A percentile compares a stretch with the other conserved stretches of the same genome.
phyloP scores from a whole-genome alignment of 2,329 filamentous ascomycete species.

The Phoma sp. region DNA sequence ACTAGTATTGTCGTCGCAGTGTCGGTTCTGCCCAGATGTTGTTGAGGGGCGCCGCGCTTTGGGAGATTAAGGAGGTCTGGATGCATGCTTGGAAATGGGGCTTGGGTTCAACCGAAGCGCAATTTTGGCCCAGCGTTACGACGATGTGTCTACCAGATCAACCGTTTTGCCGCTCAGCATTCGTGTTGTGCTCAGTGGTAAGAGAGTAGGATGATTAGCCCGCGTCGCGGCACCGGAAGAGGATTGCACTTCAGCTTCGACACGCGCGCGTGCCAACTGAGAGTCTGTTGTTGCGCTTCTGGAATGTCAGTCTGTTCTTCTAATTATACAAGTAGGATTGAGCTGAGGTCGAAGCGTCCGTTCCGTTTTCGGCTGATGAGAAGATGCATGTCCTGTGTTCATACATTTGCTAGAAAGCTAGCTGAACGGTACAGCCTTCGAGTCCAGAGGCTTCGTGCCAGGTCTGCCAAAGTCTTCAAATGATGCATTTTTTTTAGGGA shows the following conservation, averaged over 20 bases:
- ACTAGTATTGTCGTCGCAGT: background rate
- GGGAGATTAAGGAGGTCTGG: slow-evolving; percentile 16
- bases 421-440: no score
- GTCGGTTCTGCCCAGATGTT: background rate
- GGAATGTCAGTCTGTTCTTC: background rate
- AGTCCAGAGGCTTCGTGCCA: no score
- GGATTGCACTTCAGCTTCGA: background rate
- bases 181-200: background rate
- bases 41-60: background rate
- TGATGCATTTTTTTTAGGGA: no score
- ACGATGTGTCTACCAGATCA: background rate
- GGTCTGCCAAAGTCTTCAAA: no score
- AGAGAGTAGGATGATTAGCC: no score
- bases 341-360: background rate
- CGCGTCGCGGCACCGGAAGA: no score
- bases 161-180: background rate
- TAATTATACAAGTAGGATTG: no score
- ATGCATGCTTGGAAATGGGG: slow-evolving; percentile 2
- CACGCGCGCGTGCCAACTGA: background rate
- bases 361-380: no score
- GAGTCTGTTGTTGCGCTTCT: background rate
- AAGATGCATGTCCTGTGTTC: no score
- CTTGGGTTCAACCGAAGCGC: background rate
- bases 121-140: background rate
- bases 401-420: no score